Percentiles rank a stretch among this genome's conserved stretches.
phyloP scores from a whole-genome alignment of 768 basidiomycete genomes.

The Leccinum longicurvipes region DNA sequence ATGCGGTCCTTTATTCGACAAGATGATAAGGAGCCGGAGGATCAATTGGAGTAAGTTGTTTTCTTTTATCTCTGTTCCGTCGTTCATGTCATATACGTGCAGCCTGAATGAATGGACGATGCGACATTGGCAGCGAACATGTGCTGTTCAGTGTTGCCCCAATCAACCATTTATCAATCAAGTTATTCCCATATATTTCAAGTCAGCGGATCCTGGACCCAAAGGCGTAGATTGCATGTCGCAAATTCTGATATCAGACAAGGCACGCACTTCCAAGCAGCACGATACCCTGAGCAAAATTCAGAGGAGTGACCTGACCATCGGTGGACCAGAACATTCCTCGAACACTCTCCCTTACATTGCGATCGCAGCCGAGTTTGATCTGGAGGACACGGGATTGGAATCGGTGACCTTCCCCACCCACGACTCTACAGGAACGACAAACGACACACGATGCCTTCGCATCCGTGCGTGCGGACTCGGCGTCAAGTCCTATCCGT shows the following conservation, averaged over 20 bases:
- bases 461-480: too few species aligned
- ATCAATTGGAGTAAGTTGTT: neutral
- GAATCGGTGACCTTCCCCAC: too few species aligned
- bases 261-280: neutral
- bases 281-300: neutral
- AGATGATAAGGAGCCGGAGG: neutral
- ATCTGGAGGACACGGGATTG: neutral
- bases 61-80: neutral
- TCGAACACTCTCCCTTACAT: neutral
- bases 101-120: neutral
- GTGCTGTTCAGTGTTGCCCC: neutral
- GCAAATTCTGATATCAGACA: neutral
- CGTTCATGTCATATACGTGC: neutral
- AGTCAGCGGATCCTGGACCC: neutral
- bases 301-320: neutral
- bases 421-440: too few species aligned
- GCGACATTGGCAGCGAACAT: neutral
- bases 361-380: neutral
- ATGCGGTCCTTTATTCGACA: slow-evolving; percentile 1
- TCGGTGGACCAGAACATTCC: neutral
- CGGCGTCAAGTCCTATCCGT: too few species aligned
- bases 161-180: neutral
- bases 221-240: neutral
- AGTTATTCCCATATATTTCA: neutral
- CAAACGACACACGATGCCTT: too few species aligned